Evolutionary conservation across 1,139 yeast species (phyloP).

Genomic region (Hanseniaspora sp.): DNA sequence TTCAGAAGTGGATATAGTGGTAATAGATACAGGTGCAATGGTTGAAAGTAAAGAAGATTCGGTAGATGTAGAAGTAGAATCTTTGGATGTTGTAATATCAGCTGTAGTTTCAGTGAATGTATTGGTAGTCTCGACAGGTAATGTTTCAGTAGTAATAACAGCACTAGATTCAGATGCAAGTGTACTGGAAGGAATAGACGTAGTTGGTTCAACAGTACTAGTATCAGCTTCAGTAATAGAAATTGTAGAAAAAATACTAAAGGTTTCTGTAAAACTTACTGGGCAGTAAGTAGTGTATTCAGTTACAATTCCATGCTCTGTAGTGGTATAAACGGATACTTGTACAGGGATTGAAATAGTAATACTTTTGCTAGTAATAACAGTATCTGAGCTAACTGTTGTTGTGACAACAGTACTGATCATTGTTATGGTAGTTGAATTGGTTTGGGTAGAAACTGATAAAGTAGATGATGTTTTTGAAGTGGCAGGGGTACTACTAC

Average conservation of each 20-base stretch:
- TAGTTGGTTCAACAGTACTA: too few relatives aligned
- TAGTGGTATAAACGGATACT: conserved; percentile 26
- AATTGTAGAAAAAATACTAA: background rate
- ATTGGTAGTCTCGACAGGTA: background rate
- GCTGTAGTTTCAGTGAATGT: background rate
- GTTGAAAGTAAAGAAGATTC: background rate
- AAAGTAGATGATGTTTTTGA: too few relatives aligned
- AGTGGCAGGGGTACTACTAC: too few relatives aligned
- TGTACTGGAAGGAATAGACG: background rate
- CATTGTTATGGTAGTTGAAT: too few relatives aligned
- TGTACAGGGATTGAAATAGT: background rate
- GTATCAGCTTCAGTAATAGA: background rate
- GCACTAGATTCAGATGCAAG: background rate
- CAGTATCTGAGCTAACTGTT: too few relatives aligned
- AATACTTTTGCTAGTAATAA: background rate
- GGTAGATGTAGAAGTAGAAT: background rate
- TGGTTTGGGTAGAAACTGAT: too few relatives aligned
- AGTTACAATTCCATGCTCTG: conserved; percentile 37
- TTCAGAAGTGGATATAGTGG: background rate
- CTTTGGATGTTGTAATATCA: conserved; percentile 2
- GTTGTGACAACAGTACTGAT: too few relatives aligned
- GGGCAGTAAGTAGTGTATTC: conserved; percentile 44
- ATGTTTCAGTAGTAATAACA: background rate
- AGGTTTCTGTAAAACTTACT: conserved; percentile 13
- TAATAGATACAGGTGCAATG: background rate